phyloP scores from a whole-genome alignment of 75 land plant species.

The Selaginella tamariscina region DNA sequence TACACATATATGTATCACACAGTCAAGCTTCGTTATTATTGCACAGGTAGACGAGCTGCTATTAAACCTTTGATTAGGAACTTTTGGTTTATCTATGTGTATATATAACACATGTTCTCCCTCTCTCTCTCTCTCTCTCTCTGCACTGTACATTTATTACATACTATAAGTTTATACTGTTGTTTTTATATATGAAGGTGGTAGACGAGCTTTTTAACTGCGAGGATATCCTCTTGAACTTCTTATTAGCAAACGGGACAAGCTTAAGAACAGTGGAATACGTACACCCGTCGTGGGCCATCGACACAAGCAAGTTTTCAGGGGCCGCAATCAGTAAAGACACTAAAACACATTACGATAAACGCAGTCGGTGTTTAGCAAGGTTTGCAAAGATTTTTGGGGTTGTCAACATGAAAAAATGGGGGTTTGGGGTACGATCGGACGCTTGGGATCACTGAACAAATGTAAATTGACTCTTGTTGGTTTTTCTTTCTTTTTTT shows the following conservation, averaged over 20 bases:
- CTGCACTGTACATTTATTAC: too few species aligned
- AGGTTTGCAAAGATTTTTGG: constrained; percentile 64
- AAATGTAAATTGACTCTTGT: too few species aligned
- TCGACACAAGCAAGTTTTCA: constrained; percentile 80
- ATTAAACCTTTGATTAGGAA: too few species aligned
- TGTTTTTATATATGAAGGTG: too few species aligned
- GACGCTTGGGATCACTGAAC: constrained; percentile 83
- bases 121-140: too few species aligned
- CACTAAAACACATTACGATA: constrained; percentile 49
- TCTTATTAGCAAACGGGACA: constrained; percentile 59
- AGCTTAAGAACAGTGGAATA: constrained; percentile 56
- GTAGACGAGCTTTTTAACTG: constrained; percentile 81
- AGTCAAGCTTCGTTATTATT: too few species aligned
- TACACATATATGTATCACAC: too few species aligned
- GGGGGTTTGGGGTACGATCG: constrained; percentile 45
- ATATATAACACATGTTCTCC: too few species aligned
- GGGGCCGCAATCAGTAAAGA: constrained; percentile 73
- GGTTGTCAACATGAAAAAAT: constrained; percentile 33
- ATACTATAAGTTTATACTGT: too few species aligned
- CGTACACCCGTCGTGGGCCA: constrained; percentile 75
- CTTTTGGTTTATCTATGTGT: too few species aligned
- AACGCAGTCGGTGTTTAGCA: constrained; percentile 46
- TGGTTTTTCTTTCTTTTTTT: too few species aligned
- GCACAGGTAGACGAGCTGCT: too few species aligned
- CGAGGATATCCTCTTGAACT: constrained; percentile 85